Evolutionary conservation across 2,329 filamentous ascomycete species (phyloP), one percentile per base, ranked within the genome.

Genomic region (Scytalidium sp.): DNA sequence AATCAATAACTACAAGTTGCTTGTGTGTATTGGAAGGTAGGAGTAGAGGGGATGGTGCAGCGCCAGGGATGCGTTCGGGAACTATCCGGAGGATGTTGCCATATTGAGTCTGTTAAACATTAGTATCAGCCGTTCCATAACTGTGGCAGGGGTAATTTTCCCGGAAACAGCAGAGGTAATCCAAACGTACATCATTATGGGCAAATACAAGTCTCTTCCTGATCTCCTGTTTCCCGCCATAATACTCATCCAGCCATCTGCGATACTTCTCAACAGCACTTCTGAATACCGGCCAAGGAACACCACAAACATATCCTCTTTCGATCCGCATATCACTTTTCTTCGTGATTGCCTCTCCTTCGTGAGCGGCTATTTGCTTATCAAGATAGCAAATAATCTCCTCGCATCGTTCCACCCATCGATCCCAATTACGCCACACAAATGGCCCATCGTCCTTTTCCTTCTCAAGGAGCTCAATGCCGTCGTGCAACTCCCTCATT

Each of bases 1-100:
- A 99, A 67, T 99, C 94, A 63, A 99, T 99, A 56, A 99, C 94
- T 15, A 97, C 81, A 13, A 99, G 81, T 70, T 96, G 93, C 69
- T 96, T 97, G 72, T 99, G 94, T 59, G 93, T 85, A 69, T 97
- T 97, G 51, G 88, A 85, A 0, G 94, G 91, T 45, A 94, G 81
- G 10, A 97, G 78, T 7, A 97, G 80, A 1, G 93, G 94, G 0
- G 92, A 97, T 13, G 61, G 62, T n/a, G 61, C 52, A 8, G 52
- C 50, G 39, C 58, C 57, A n/a, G 54, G 49, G n/a, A 90, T 81
- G 67, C 83, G 78, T 49, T 84, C 78, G 2, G 81, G 81, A 2
- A 75, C 74, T 45, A 85, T 69, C 32, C 92, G 90, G 45, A 99
- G 83, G 55, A 99, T 94, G 65, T 99, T 99, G 56, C 94, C 94